Base-by-base conservation (phyloP, 1,284 basidiomycete species). In the Malassezia cuniculi region DNA sequence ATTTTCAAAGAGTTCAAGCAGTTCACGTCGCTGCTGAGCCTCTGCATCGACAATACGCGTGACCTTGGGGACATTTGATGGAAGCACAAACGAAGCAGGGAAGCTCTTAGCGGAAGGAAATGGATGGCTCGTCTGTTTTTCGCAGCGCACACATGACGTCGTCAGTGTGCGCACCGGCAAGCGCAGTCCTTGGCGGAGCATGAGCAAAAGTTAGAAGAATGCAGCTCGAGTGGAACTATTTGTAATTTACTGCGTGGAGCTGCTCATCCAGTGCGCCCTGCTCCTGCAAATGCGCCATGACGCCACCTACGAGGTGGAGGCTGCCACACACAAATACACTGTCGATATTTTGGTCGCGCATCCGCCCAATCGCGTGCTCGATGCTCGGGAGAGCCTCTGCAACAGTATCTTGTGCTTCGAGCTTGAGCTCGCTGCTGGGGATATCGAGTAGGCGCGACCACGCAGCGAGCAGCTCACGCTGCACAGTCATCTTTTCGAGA, bases 281-380 rank as follows among this genome's bases (percentile, higher is more conserved):
- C 14, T 56, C 46, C 27, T 59, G 50, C 36, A 66, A 33, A 27
- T 66, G 63, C 3, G 57, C 86, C 59, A 97, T 84, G 7, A 90
- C 73, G 2, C 93, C 93, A 16, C 93, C 93, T 5, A 97, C 81
- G 11, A 99, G 75, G 70, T 93, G 89, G 53, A 99, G 68, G 68
- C 87, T 94, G 3, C 93, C 93, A 2, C 84, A 76, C 1, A 93
- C 86, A 17, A 97, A 73, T 11, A 87, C 78, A 47, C 82, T 47
- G 9, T 67, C 56, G 17, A 75, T 54, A n/a, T 68, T 54, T 45
- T 9, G 76, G 71, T 7, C 83, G 1, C 48, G 25, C 28, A 52
- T 48, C 12, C 43, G 40, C 8, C 33, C 28, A 32, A 56, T 47
- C 29, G 87, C 84, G 57, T 94, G 81, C 66, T 97, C 80, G 45